Evolutionary conservation across 2,329 filamentous ascomycete genomes (phyloP), one percentile per base, ranked within the genome.

Genomic region (Drechslera avenae): DNA sequence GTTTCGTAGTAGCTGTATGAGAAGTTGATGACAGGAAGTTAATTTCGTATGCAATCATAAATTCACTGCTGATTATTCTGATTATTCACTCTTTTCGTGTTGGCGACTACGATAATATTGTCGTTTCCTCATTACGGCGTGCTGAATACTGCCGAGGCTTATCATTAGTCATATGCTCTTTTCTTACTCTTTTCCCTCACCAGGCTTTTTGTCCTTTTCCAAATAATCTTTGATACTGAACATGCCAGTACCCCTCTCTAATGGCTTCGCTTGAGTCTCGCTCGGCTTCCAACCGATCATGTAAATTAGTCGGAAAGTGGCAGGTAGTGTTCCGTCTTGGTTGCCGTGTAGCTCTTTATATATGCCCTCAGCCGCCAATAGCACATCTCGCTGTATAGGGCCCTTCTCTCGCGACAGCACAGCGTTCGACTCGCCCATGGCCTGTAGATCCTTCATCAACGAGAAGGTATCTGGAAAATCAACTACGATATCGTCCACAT

Each of bases 251-350:
- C 94, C 94, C 60, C 94, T 84, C 59, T 87, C 76, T 50, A 97
- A 76, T 4, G 94, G 92, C 74, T 93, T 81, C 2, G 87, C 81
- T 75, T 97, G 92, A 45, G 86, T 84, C 23, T 83, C 82, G 2
- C 89, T 87, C 60, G 92, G 89, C 71, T 93, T 95, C 94, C 94
- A 99, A 0, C 94, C 94, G 74, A 99, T 99, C 92, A 97, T 97
- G 74, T 94, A 96, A 55, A 99, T 97, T 63, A 96, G 82, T 62
- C 94, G 83, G 70, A 97, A 99, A 0, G 94, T 99, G 1, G 94
- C 94, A 1, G 94, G 94, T 2, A 81, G 60, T 2, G 78, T 84
- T 16, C 83, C 88, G 65, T 78, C 75, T 37, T 75, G 64, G 41
- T 95, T 91, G 14, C 90, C 92, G 73, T 99, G 91, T 49, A 99